These are phyloP conservation scores for Pythium scleroteichum DNA, from an alignment of 352 stramenopile genomes.

Conservation along the genomic window DNA sequence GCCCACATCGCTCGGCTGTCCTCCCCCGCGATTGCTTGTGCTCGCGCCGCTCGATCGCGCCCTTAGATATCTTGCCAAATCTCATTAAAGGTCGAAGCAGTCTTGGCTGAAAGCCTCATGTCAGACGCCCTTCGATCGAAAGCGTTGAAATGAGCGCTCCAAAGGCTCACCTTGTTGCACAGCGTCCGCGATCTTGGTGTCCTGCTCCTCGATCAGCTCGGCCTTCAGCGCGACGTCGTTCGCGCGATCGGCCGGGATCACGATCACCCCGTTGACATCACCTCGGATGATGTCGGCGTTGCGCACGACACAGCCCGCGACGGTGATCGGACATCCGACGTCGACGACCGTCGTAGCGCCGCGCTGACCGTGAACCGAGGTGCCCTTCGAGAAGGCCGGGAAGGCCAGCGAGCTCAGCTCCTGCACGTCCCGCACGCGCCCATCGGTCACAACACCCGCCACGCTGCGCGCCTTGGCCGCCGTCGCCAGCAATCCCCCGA, in stretches of 20 bases:
- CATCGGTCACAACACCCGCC: conserved; percentile 70
- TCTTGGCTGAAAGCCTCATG: conserved; percentile 41
- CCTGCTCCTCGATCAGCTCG: conserved; percentile 79
- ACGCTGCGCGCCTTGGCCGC: conserved; percentile 68
- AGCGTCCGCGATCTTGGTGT: conserved; percentile 75
- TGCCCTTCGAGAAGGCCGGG: conserved; percentile 66
- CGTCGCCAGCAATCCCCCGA: conserved; percentile 71
- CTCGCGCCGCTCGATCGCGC: neutral
- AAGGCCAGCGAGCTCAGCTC: conserved; percentile 71
- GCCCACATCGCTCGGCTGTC: too few species aligned
- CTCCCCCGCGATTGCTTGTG: too few species aligned
- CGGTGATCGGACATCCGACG: conserved; percentile 64
- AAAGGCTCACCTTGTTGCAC: conserved; percentile 79
- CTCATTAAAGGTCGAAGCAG: conserved; percentile 37
- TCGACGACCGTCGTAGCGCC: conserved; percentile 64
- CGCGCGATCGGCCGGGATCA: conserved; percentile 71
- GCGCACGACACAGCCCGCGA: conserved; percentile 76
- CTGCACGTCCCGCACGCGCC: conserved; percentile 73
- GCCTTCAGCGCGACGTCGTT: conserved; percentile 69
- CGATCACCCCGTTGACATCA: conserved; percentile 81
- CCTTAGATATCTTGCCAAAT: conserved; percentile 42
- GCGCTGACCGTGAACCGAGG: conserved; percentile 69
- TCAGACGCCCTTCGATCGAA: conserved; percentile 75
- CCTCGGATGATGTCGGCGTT: conserved; percentile 79
- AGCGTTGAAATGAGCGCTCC: conserved; percentile 75